These are phyloP conservation scores for Larix sibirica DNA, from an alignment of 83 land plant genomes.

Conservation along the genomic window DNA sequence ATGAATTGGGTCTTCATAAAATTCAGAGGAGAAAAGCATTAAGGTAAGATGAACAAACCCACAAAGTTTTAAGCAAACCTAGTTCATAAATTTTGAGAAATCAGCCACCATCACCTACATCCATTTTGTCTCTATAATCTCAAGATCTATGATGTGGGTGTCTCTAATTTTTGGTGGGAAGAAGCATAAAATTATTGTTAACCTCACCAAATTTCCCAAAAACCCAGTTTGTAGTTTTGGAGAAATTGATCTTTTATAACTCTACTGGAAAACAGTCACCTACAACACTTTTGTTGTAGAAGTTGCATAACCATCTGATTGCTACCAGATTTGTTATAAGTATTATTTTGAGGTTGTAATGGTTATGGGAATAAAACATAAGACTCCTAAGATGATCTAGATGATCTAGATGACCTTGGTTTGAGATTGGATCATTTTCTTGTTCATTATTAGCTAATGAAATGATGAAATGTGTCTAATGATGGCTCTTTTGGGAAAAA, in stretches of 20 bases:
- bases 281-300: background rate
- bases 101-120: background rate
- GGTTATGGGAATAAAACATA: background rate
- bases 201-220: background rate
- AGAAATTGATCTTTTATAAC: background rate
- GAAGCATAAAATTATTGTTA: background rate
- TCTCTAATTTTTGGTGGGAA: background rate
- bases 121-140: background rate
- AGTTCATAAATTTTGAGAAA: background rate
- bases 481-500: too few relatives aligned
- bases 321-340: background rate
- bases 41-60: background rate
- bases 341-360: background rate
- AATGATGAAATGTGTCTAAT: too few relatives aligned
- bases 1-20: background rate
- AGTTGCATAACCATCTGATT: background rate
- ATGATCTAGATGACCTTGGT: too few relatives aligned
- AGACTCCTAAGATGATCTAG: too few relatives aligned
- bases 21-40: background rate
- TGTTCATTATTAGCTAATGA: too few relatives aligned
- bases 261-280: background rate
- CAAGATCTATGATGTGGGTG: background rate
- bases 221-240: background rate
- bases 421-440: too few relatives aligned
- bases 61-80: background rate